Base-by-base conservation (phyloP, 2,329 filamentous ascomycete species). In the Zasmidium citrigriseum region DNA sequence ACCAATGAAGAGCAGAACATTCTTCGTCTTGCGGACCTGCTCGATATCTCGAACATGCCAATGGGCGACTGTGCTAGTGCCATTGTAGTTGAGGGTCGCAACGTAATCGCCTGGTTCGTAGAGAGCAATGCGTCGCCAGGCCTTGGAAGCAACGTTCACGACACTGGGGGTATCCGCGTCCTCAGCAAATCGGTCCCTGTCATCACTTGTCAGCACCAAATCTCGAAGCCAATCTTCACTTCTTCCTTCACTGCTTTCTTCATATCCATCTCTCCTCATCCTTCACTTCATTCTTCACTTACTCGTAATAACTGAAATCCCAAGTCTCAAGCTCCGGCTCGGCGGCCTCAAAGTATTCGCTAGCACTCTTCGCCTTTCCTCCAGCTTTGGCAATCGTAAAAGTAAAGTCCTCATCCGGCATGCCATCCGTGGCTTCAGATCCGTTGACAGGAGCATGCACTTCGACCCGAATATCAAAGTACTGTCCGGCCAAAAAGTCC, bases 1-100 rank as follows among this genome's bases (percentile, higher is more conserved):
- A 72, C 91, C 91, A 64, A 96, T 90, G 76, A 95, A 96, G 63
- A 95, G 82, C 67, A 95, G 85, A 64, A 95, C 86, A 65, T 95
- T 95, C 56, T 60, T 63, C 41, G 90, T 87, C 78, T 86, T 90
- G 75, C 89, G 87, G 73, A 85, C 80, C 57, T 85, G 82, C 34
- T 84, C 81, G 25, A 93, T 76, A 50, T 90, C 86, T 34, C 90
- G 86, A 44, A 96, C 91, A 20, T 84, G 77, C 91, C 90, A 96
- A 67, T 86, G 86, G 20, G 90, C 90, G 54, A 82, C 84, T 3
- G 90, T 95, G 60, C 80, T 87, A 71, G 85, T 82, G 60, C 85
- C 85, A 62, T 85, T 84, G 79, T 95, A 95, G 60, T 77, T 85
- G 61, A 96, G 80, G 4, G 85, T 90, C 16, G 91, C 90, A 51